Percentiles rank a stretch among this genome's conserved stretches.
phyloP scores from a whole-genome alignment of 2,329 filamentous ascomycete genomes.

The Pezizomycotina sp. region DNA sequence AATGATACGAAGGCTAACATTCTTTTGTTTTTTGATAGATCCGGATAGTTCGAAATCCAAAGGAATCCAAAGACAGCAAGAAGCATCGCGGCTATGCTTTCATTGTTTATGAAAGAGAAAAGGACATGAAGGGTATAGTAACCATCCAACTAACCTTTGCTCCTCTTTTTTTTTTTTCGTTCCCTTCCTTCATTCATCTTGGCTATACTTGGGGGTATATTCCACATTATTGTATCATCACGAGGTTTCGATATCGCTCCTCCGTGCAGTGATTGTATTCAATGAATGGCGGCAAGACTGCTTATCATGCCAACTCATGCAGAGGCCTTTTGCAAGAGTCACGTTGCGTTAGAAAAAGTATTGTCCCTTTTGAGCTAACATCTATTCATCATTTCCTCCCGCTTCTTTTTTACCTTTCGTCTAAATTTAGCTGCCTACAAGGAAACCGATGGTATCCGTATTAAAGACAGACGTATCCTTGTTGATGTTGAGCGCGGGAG shows the following conservation, averaged over 20 bases:
- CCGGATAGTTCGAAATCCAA: conserved; percentile 70
- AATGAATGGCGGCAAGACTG: too few relatives aligned
- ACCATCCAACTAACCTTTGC: conserved; percentile 31
- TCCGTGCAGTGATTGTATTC: too few relatives aligned
- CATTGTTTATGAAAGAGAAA: conserved; percentile 89
- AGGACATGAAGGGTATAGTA: conserved; percentile 94
- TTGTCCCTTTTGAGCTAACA: conserved; percentile 35
- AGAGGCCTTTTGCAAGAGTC: too few relatives aligned
- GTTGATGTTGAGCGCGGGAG: conserved; percentile 93
- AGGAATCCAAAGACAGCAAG: conserved; percentile 62
- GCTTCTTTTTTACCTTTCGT: conserved; percentile 24
- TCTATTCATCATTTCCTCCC: conserved; percentile 27
- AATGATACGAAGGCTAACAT: conserved; percentile 15
- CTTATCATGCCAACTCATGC: too few relatives aligned
- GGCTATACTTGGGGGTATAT: conserved; percentile 17
- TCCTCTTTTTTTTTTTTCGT: conserved; percentile 25
- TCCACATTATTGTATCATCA: conserved; percentile 11
- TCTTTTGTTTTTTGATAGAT: conserved; percentile 40
- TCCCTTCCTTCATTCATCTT: conserved; percentile 23
- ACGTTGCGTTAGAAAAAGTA: too few relatives aligned
- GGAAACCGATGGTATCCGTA: conserved; percentile 70
- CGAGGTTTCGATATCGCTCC: conserved; percentile 17
- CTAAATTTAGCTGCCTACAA: conserved; percentile 71
- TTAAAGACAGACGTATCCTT: conserved; percentile 80
- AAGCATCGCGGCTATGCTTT: conserved; percentile 84